Percentiles rank a stretch among this genome's conserved stretches.
Evolutionary conservation across 129 eudicot genomes (phyloP).

Genomic region (Dittrichia graveolens): DNA sequence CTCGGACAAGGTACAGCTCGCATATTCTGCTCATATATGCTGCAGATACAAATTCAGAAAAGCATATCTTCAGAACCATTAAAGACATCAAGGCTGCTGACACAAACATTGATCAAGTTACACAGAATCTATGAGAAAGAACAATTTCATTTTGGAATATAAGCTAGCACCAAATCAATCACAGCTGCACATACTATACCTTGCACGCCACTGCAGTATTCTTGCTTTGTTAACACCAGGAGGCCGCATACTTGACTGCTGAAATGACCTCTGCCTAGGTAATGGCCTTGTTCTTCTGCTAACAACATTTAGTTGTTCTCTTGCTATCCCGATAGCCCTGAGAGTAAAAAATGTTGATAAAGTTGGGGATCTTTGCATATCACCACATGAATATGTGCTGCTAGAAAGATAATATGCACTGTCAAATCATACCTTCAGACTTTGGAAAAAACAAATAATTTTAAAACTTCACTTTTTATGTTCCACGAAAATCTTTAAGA

Average conservation of each 20-base stretch:
- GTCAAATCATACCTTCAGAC: background rate
- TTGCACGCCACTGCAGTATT: constrained; percentile 62
- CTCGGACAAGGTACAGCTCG: constrained; percentile 54
- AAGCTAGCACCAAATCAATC: background rate
- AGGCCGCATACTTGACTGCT: constrained; percentile 24
- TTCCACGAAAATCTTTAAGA: too few species aligned
- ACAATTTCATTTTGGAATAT: background rate
- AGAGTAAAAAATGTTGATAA: background rate
- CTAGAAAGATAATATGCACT: background rate
- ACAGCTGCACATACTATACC: constrained; percentile 32
- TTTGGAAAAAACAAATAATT: too few species aligned
- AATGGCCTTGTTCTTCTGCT: constrained; percentile 48
- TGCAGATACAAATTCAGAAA: constrained; percentile 34
- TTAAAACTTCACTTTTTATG: too few species aligned
- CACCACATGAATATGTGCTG: background rate
- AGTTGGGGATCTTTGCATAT: background rate
- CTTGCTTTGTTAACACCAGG: constrained; percentile 45
- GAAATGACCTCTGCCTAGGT: constrained; percentile 60
- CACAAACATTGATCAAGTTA: background rate
- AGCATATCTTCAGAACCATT: constrained; percentile 15
- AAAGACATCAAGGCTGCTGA: background rate
- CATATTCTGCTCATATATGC: constrained; percentile 58
- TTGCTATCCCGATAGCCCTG: constrained; percentile 47
- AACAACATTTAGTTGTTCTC: constrained; percentile 33
- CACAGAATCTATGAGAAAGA: background rate